These are phyloP conservation scores for Trapa bicornis DNA, from an alignment of 345 rosid species.

Conservation along the genomic window DNA sequence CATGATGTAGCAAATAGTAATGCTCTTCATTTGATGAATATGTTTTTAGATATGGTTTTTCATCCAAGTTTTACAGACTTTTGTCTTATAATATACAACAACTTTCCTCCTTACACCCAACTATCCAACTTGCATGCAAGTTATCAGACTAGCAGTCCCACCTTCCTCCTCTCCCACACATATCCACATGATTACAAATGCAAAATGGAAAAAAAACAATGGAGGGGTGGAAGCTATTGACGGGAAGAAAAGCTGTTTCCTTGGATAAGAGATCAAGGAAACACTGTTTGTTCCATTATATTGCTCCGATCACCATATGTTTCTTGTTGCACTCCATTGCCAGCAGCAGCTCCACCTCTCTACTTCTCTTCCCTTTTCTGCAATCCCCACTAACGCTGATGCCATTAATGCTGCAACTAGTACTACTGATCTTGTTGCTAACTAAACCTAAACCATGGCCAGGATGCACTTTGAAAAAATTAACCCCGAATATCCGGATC, in stretches of 20 bases:
- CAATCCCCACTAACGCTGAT: slow-evolving; percentile 21
- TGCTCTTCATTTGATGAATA: no score
- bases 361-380: slow-evolving; percentile 41
- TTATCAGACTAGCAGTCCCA: slow-evolving; percentile 1
- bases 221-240: no score
- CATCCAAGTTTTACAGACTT: background rate
- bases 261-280: no score
- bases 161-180: slow-evolving; percentile 4
- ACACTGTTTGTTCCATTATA: slow-evolving; percentile 25
- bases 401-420: slow-evolving; percentile 11
- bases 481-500: slow-evolving; percentile 66
- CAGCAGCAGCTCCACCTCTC: slow-evolving; percentile 36
- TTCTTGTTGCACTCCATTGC: slow-evolving; percentile 55
- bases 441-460: slow-evolving; percentile 18
- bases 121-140: slow-evolving; percentile 31
- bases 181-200: slow-evolving; percentile 9
- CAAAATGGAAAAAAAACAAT: background rate
- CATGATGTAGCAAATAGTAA: no score
- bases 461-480: slow-evolving; percentile 5
- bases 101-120: background rate
- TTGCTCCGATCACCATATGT: slow-evolving; percentile 50
- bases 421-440: slow-evolving; percentile 1
- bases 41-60: no score
- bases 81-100: slow-evolving; percentile 38
- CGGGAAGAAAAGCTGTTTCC: background rate